A percentile compares a stretch with the other conserved stretches of the same genome.
Evolutionary conservation across 257 asterid genomes (phyloP).

Genomic region (Lavandula angustifolia): DNA sequence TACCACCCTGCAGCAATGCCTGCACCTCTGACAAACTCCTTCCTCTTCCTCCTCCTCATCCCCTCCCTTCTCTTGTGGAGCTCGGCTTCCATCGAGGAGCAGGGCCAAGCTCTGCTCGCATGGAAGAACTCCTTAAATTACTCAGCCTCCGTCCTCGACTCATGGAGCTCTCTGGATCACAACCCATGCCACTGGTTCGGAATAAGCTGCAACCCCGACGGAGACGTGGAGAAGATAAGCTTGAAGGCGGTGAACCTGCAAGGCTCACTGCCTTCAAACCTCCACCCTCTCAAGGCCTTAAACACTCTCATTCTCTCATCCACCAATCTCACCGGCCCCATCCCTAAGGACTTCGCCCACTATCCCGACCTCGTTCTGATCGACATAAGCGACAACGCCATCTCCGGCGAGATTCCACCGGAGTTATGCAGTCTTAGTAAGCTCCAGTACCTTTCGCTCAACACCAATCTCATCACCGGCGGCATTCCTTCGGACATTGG

Average conservation of each 20-base stretch:
- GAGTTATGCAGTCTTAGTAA: constrained; percentile 60
- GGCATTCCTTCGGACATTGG: constrained; percentile 65
- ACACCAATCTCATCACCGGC: constrained; percentile 66
- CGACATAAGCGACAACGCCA: constrained; percentile 70
- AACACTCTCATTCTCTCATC: constrained; percentile 67
- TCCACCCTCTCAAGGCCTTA: constrained; percentile 56
- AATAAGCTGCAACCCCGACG: constrained; percentile 58
- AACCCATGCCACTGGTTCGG: constrained; percentile 88
- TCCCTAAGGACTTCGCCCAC: constrained; percentile 74
- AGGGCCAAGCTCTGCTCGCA: constrained; percentile 65
- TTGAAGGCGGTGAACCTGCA: constrained; percentile 66
- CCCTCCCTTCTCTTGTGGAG: too few relatives aligned
- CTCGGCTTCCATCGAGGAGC: constrained; percentile 47
- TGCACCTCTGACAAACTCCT: constrained; percentile 41
- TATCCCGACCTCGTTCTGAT: constrained; percentile 48
- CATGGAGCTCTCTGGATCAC: constrained; percentile 59
- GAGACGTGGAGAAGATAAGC: constrained; percentile 54
- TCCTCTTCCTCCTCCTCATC: constrained; percentile 29
- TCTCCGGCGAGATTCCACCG: constrained; percentile 73
- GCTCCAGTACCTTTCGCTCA: constrained; percentile 52
- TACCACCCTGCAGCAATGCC: constrained; percentile 59
- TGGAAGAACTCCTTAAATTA: constrained; percentile 65
- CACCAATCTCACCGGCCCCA: constrained; percentile 72
- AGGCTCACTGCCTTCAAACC: constrained; percentile 79
- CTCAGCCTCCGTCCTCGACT: constrained; percentile 42